Evolutionary conservation across 1,284 basidiomycete genomes (phyloP).

Genomic region (Naganishia cerealis): DNA sequence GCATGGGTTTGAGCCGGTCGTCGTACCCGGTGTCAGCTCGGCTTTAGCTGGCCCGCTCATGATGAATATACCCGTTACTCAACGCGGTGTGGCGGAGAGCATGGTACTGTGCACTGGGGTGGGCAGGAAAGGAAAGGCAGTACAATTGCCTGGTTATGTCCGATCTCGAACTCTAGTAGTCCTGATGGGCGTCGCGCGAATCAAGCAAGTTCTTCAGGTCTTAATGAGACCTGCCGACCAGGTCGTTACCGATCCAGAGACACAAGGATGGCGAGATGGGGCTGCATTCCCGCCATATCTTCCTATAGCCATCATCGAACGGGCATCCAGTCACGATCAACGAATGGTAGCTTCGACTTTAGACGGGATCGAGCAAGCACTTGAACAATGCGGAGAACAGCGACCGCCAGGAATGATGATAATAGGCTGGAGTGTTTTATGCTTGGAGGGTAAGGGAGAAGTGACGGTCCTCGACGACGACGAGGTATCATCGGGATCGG

Average conservation of each 20-base stretch:
- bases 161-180: conserved; percentile 76
- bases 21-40: conserved; percentile 86
- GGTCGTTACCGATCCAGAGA: conserved; percentile 27
- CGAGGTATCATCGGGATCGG: conserved; percentile 37
- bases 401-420: conserved; percentile 94
- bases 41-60: conserved; percentile 86
- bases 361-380: conserved; percentile 66
- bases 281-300: conserved; percentile 69
- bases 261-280: conserved; percentile 55
- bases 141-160: conserved; percentile 81
- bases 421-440: conserved; percentile 77
- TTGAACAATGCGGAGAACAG: conserved; percentile 78
- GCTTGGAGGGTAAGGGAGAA: conserved; percentile 59
- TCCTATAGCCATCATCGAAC: conserved; percentile 90
- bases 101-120: conserved; percentile 91
- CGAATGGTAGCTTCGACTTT: conserved; percentile 79
- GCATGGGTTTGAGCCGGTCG: conserved; percentile 75
- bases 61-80: conserved; percentile 88
- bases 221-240: conserved; percentile 51
- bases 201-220: conserved; percentile 69
- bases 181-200: conserved; percentile 91
- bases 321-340: conserved; percentile 89
- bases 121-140: conserved; percentile 79
- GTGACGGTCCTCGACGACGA: conserved; percentile 56
- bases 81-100: conserved; percentile 87